phyloP scores from a whole-genome alignment of 2,329 filamentous ascomycete species.

The Talaromyces sp. region DNA sequence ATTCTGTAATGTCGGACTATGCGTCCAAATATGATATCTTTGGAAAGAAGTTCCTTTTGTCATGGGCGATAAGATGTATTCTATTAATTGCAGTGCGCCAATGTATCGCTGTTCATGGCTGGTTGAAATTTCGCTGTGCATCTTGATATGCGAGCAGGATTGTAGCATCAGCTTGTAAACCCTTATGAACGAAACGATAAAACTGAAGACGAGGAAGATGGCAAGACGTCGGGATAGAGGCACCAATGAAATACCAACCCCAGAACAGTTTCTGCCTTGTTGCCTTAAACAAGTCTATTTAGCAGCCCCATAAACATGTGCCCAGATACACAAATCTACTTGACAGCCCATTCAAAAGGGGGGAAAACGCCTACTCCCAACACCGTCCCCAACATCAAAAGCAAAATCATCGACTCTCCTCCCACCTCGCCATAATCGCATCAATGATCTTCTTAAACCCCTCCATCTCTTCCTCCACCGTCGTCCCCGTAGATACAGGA shows the following conservation, averaged over 20 bases:
- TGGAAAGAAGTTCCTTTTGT: too few species aligned
- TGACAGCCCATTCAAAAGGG: background rate
- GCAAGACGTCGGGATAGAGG: background rate
- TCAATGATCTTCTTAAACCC: constrained; percentile 72
- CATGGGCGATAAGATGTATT: too few species aligned
- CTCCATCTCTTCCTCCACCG: constrained; percentile 91
- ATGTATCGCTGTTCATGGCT: too few species aligned
- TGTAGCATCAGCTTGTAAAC: background rate
- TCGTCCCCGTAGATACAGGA: constrained; percentile 71
- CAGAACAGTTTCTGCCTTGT: background rate
- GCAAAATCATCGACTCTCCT: constrained; percentile 14
- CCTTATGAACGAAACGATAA: too few species aligned
- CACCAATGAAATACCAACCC: background rate
- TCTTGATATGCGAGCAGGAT: background rate
- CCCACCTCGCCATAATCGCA: constrained; percentile 57
- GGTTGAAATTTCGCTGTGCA: background rate
- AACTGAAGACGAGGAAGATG: background rate
- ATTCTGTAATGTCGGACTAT: too few species aligned
- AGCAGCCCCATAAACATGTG: background rate
- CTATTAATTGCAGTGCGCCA: background rate
- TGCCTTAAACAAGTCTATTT: background rate
- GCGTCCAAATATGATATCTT: too few species aligned
- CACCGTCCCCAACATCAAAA: background rate
- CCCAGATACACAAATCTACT: background rate
- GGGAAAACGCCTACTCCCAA: background rate